A percentile compares a stretch with the other conserved stretches of the same genome.
These are phyloP conservation scores for Paramecium tetraurelia DNA, from an alignment of 73 alveolate genomes.

Conservation along the genomic window DNA sequence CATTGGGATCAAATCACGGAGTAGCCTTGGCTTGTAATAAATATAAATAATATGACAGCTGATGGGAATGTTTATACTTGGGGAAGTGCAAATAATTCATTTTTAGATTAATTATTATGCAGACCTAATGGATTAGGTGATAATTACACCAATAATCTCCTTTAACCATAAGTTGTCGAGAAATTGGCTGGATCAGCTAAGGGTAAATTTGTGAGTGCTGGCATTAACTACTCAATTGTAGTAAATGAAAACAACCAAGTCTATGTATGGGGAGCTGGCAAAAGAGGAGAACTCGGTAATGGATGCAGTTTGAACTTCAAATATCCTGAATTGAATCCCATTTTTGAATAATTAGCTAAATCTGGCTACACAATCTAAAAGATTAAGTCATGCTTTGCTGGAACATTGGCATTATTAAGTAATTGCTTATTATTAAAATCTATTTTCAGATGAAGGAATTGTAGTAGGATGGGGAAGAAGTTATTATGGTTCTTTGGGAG, in stretches of 20 bases:
- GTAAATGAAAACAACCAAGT: not conserved
- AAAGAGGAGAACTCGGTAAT: slow-evolving; percentile 34
- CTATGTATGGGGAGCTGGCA: not conserved
- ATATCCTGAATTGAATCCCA: not conserved
- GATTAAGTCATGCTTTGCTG: slow-evolving; percentile 4
- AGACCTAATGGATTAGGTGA: slow-evolving; percentile 4
- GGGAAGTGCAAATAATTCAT: slow-evolving; percentile 23
- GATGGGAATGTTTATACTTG: slow-evolving; percentile 44
- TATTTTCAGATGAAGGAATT: not conserved
- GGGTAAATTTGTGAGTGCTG: slow-evolving; percentile 1
- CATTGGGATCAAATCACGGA: slow-evolving; percentile 3
- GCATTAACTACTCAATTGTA: not conserved
- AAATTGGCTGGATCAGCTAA: not conserved
- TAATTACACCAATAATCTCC: not conserved
- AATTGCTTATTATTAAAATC: not conserved
- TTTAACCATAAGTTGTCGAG: not conserved
- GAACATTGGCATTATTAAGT: slow-evolving; percentile 17
- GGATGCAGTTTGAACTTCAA: not conserved
- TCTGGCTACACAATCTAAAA: not conserved
- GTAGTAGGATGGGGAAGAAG: slow-evolving; percentile 42
- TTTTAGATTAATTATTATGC: not conserved
- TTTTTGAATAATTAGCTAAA: not conserved
- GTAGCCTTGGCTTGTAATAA: slow-evolving; percentile 18
- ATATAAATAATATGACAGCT: not conserved
- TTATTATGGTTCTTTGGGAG: slow-evolving; percentile 28